Percentiles rank a stretch among this genome's conserved stretches.
phyloP scores from a whole-genome alignment of 805 yeast genomes.

The Zygosaccharomyces bisporus region DNA sequence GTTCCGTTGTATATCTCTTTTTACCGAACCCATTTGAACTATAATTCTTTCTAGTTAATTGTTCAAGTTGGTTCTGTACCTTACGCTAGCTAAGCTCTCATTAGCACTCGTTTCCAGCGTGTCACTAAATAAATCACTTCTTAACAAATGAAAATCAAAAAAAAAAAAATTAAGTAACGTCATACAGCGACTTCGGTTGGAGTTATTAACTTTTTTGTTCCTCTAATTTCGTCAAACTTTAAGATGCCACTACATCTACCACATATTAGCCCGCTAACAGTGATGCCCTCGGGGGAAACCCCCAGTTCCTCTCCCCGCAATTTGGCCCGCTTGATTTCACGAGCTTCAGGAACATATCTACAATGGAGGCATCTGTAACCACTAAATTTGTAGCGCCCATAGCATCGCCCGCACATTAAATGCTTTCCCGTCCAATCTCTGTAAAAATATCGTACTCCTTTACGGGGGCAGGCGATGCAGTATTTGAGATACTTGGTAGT shows the following conservation, averaged over 20 bases:
- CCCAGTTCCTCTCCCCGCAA: conserved; percentile 15
- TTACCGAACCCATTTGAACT: conserved; percentile 6
- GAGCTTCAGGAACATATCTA: conserved; percentile 27
- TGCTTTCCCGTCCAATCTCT: conserved; percentile 29
- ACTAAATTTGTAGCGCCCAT: conserved; percentile 26
- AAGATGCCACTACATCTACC: conserved; percentile 20
- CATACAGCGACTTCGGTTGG: neutral
- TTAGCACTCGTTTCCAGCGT: neutral
- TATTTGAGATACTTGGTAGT: conserved; percentile 20
- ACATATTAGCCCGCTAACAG: conserved; percentile 20
- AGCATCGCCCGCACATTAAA: conserved; percentile 27
- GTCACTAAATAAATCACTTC: neutral
- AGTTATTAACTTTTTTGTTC: conserved; percentile 15
- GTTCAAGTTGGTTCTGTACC: too few relatives aligned
- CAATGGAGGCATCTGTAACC: conserved; percentile 27
- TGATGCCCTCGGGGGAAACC: conserved; percentile 17
- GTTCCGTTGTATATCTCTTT: conserved; percentile 18
- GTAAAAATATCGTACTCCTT: conserved; percentile 26
- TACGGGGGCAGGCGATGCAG: conserved; percentile 26
- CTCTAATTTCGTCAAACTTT: conserved; percentile 18
- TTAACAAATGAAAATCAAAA: neutral
- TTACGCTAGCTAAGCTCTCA: too few relatives aligned
- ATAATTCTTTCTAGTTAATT: too few relatives aligned
- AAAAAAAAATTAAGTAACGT: neutral
- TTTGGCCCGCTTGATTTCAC: conserved; percentile 22